phyloP scores from a whole-genome alignment of 257 asterid genomes.

The Salvia hispanica region DNA sequence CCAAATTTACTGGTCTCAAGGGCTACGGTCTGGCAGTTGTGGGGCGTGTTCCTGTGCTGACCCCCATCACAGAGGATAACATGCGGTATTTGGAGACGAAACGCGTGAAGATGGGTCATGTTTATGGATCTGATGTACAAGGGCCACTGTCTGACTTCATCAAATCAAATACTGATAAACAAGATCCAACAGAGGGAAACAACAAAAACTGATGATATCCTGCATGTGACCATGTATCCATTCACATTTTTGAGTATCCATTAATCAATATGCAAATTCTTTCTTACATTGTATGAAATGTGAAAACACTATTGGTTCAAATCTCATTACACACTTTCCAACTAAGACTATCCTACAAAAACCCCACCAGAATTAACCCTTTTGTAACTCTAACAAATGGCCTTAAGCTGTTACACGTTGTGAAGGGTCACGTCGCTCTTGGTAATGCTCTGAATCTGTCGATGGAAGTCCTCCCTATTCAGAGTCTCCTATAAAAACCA shows the following conservation, averaged over 20 bases:
- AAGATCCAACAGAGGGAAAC: slow-evolving; percentile 30
- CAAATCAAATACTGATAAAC: slow-evolving; percentile 35
- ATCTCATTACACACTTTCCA: not conserved
- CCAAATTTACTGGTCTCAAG: slow-evolving; percentile 69
- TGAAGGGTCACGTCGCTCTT: slow-evolving; percentile 21
- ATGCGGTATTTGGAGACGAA: slow-evolving; percentile 72
- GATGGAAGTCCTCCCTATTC: slow-evolving; percentile 49
- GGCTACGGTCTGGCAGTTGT: slow-evolving; percentile 84
- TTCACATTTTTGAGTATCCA: slow-evolving; percentile 9
- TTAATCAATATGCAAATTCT: not conserved
- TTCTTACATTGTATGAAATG: not conserved
- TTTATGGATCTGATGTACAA: slow-evolving; percentile 64
- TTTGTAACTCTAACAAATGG: not conserved
- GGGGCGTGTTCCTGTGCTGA: slow-evolving; percentile 74
- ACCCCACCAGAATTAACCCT: not conserved
- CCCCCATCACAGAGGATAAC: slow-evolving; percentile 83
- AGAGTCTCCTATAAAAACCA: slow-evolving; percentile 33
- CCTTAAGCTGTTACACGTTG: not conserved
- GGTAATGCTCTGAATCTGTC: slow-evolving; percentile 34
- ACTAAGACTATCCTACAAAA: not conserved
- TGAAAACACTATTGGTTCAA: not conserved
- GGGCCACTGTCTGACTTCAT: slow-evolving; percentile 45
- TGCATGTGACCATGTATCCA: not conserved
- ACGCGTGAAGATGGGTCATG: slow-evolving; percentile 74
- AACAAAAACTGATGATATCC: slow-evolving; percentile 18